phyloP scores from a whole-genome alignment of 1,139 yeast genomes.

The Hemisphaericaspora subhashii region DNA sequence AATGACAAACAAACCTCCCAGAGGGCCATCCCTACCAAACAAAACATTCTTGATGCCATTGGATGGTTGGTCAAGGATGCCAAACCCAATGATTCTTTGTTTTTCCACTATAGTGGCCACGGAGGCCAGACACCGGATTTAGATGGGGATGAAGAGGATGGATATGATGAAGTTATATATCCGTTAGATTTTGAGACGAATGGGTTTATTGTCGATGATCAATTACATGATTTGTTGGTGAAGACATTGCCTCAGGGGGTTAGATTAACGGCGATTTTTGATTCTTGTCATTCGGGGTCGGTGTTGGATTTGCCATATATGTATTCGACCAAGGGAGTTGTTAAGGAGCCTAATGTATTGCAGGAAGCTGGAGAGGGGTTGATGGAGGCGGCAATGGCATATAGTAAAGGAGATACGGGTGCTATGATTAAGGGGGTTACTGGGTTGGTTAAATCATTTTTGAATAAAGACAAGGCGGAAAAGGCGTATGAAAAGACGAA shows the following conservation, averaged over 20 bases:
- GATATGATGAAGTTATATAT: slow-evolving; percentile 85
- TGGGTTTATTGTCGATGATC: slow-evolving; percentile 82
- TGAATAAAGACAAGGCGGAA: slow-evolving; percentile 27
- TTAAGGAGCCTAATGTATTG: slow-evolving; percentile 85
- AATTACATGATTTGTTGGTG: slow-evolving; percentile 81
- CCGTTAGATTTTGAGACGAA: slow-evolving; percentile 80
- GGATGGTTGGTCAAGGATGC: slow-evolving; percentile 87
- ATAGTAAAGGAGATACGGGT: slow-evolving; percentile 67
- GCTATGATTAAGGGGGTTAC: slow-evolving; percentile 47
- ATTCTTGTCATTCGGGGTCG: slow-evolving; percentile 93
- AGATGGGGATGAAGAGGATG: slow-evolving; percentile 91
- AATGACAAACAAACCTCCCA: slow-evolving; percentile 72
- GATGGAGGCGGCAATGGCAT: slow-evolving; percentile 66
- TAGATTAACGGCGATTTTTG: slow-evolving; percentile 83
- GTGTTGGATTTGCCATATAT: slow-evolving; percentile 86
- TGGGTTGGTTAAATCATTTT: slow-evolving; percentile 50
- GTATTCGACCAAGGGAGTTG: slow-evolving; percentile 86
- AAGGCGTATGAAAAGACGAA: slow-evolving; percentile 28
- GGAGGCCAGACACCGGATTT: slow-evolving; percentile 82
- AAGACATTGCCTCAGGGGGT: slow-evolving; percentile 78
- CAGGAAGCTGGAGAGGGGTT: slow-evolving; percentile 85
- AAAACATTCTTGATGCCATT: slow-evolving; percentile 83
- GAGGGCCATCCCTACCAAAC: slow-evolving; percentile 71
- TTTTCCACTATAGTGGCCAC: slow-evolving; percentile 92
- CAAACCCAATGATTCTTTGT: slow-evolving; percentile 77